phyloP scores from a whole-genome alignment of 2,329 filamentous ascomycete species.

The Dactylellina drechsleri region DNA sequence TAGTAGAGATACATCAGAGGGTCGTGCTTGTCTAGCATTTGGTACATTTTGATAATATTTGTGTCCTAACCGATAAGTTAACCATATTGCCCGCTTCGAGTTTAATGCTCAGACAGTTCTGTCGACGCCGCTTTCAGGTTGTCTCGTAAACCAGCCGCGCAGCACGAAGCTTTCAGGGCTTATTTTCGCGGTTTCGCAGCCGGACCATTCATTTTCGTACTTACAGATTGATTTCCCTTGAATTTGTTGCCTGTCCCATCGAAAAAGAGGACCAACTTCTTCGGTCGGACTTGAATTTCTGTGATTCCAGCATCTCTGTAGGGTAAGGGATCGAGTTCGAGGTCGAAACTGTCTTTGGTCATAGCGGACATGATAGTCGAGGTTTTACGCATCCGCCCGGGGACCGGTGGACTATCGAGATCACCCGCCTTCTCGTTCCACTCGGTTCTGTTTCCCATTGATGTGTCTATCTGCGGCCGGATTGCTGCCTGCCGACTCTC shows the following conservation, averaged over 20 bases:
- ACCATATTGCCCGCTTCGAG: not conserved
- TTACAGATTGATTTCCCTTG: slow-evolving; percentile 73
- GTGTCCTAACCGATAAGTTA: slow-evolving; percentile 29
- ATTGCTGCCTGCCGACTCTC: slow-evolving; percentile 27
- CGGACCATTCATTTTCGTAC: slow-evolving; percentile 3
- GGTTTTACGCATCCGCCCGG: slow-evolving; percentile 40
- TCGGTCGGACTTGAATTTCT: slow-evolving; percentile 50
- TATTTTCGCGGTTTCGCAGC: no score
- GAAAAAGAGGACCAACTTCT: slow-evolving; percentile 71
- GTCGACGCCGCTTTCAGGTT: not conserved
- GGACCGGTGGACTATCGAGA: slow-evolving; percentile 37
- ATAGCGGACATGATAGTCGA: slow-evolving; percentile 47
- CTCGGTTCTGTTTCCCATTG: slow-evolving; percentile 19
- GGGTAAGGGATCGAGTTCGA: slow-evolving; percentile 45
- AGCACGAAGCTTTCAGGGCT: not conserved
- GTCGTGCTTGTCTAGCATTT: slow-evolving; percentile 55
- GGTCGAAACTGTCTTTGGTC: slow-evolving; percentile 49
- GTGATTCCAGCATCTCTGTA: slow-evolving; percentile 49
- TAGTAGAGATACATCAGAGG: slow-evolving; percentile 65
- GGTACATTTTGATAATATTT: slow-evolving; percentile 54
- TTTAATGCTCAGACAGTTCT: not conserved
- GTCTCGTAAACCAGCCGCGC: no score
- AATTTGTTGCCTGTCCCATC: slow-evolving; percentile 74
- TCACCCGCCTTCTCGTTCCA: slow-evolving; percentile 49
- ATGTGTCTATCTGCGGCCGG: slow-evolving; percentile 41